Conservation (phyloP, 2,329 filamentous ascomycete species). For the Ascochyta fabae region DNA sequence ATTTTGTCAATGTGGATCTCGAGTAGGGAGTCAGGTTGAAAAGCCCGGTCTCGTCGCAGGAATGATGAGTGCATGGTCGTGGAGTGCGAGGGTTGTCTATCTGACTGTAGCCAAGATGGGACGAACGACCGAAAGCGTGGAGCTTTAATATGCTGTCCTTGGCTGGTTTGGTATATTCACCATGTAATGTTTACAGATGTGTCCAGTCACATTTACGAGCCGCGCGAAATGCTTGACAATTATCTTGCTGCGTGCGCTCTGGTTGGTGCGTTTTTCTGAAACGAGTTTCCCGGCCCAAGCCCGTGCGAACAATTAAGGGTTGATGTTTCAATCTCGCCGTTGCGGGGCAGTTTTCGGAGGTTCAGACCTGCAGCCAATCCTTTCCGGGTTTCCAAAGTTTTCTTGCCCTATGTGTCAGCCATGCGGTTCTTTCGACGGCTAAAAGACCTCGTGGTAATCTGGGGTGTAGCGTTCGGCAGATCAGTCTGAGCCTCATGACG, state of each 20-base stretch:
- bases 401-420: conserved; percentile 10
- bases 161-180: conserved; percentile 15
- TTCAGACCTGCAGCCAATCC: conserved; percentile 14
- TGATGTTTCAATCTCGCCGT: conserved; percentile 33
- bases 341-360: conserved; percentile 22
- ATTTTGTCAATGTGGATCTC: conserved; percentile 10
- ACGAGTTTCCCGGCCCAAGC: conserved; percentile 22
- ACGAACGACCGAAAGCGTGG: conserved; percentile 21
- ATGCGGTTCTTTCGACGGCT: conserved; percentile 5
- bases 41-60: conserved; percentile 17
- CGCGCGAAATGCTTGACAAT: background rate
- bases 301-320: conserved; percentile 30
- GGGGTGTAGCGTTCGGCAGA: background rate
- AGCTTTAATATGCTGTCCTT: conserved; percentile 27
- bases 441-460: conserved; percentile 5
- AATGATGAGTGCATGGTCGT: conserved; percentile 20
- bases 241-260: background rate
- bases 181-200: background rate
- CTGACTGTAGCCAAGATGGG: conserved; percentile 27
- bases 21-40: conserved; percentile 9
- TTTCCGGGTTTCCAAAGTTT: conserved; percentile 16
- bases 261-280: conserved; percentile 29
- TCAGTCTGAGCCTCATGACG: background rate
- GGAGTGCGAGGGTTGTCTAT: conserved; percentile 18
- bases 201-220: conserved; percentile 11